Base-by-base conservation (phyloP, 768 basidiomycete genomes). In the Lactarius pseudohatsudake region DNA sequence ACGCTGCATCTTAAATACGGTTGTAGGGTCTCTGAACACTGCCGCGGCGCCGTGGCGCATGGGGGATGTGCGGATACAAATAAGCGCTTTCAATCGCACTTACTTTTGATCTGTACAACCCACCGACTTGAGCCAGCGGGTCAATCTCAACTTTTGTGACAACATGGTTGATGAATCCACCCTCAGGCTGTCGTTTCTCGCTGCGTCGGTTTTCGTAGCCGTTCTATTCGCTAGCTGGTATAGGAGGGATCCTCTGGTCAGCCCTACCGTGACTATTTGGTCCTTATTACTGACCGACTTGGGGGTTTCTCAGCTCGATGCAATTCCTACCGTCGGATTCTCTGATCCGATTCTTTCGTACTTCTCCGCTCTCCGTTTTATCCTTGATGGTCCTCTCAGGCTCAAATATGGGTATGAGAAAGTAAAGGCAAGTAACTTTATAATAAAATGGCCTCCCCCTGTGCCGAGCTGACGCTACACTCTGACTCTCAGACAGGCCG, bases 301-400 rank as follows among this genome's bases (percentile, higher is more conserved):
- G 5, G n/a, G 18, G 2, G 22, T 5, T 58, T 41, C 32, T 11
- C 26, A 68, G 67, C 67, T 65, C n/a, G 30, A 61, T 13, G 55
- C 34, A 4, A 69, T 69, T 15, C 68, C 64, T 6, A 69, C 68
- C 20, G 6, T 69, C 26, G 68, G 68, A 1, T 69, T 66, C 30
- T 65, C 68, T 9, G 50, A 59, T n/a, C 68, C 68, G 1, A 61
- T 69, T 16, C 61, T 66, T 7, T 66, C 64, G 1, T 69, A 66
- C 36, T 32, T 66, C 45, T 58, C 64, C 11, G 43, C 43, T 45
- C 20, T 45, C 43, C 20, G 43, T 11, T 45, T n/a, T 20, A n/a
- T n/a, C 0, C 3, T 45, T 45, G 43, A 45, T n/a, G 43, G 20
- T 20, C 3, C 20, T 45, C 20, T 22, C 22, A 53, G 13, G 13